Evolutionary conservation across 345 rosid genomes (phyloP), one percentile per base, ranked within the genome.

Genomic region (Murraya paniculata): DNA sequence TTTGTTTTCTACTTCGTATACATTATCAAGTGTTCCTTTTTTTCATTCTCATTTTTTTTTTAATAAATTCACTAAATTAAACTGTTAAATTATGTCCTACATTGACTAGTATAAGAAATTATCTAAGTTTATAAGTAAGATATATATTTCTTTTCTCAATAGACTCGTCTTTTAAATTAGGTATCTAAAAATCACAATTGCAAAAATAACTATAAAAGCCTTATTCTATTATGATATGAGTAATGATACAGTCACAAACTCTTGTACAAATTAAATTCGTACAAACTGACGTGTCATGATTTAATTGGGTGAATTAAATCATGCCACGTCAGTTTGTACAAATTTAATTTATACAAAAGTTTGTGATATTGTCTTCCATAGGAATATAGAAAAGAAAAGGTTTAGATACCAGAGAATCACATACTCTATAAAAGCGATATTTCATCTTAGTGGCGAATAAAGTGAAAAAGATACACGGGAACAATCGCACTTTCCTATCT

Each of bases 61-160:
- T 6, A 2, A 19, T 4, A 61, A 61, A 28, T 30, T 27, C 10
- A 14, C 1, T 16, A 62, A 45, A 45, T 11, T 45, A 45, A 45
- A 45, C 1, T 45, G 1, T 11, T 45, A 13, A 45, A 11, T 45
- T 13, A 5, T 45, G 1, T 45, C 50, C 5, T 45, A 13, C 18
- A 45, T 45, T 45, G 2, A 41, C 14, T 0, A 41, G 4, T 3
- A 45, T 10, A 10, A 10, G 1, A 45, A 45, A 45, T 45, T 45
- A 11, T 45, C 13, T 45, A 45, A 13, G 9, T 36, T 36, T 36
- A 36, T 36, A 33, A 33, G 45, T 39, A 39, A 1, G 13, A 39
- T 2, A 0, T 2, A 0, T 0, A 39, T 39, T 4, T 39, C 13
- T 39, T 39, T 39, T 39, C 0, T 18, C 0, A 0, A 13, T 45